A percentile compares a stretch with the other conserved stretches of the same genome.
Conservation (phyloP, 805 yeast species). For the Metschnikowia colocasiae region DNA sequence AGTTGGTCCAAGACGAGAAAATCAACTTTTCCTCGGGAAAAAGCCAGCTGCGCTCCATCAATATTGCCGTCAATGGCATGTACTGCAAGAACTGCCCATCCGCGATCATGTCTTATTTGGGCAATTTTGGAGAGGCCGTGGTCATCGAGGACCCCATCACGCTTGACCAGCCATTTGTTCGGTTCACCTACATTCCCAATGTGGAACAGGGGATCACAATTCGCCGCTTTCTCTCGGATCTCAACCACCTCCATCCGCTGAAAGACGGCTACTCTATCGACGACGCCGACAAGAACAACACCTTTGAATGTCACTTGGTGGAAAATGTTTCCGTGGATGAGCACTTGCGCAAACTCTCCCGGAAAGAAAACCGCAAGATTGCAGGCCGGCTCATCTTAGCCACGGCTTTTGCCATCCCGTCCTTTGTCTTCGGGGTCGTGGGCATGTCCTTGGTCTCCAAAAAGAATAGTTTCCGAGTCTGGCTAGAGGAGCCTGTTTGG, state of each 20-base stretch:
- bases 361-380: constrained; percentile 45
- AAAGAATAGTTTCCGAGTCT: constrained; percentile 39
- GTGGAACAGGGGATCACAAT: constrained; percentile 45
- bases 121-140: constrained; percentile 53
- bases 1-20: constrained; percentile 40
- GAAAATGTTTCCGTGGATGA: constrained; percentile 61
- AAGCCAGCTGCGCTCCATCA: constrained; percentile 52
- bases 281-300: constrained; percentile 19
- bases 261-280: constrained; percentile 18
- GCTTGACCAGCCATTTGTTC: constrained; percentile 52
- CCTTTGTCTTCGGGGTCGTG: constrained; percentile 66
- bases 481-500: constrained; percentile 63
- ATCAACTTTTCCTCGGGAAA: constrained; percentile 47
- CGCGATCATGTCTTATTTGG: constrained; percentile 45
- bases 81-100: constrained; percentile 69
- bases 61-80: constrained; percentile 61
- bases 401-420: constrained; percentile 56
- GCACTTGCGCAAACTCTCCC: constrained; percentile 49
- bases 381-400: constrained; percentile 47
- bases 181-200: constrained; percentile 62
- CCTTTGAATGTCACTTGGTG: constrained; percentile 50
- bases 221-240: constrained; percentile 49
- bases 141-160: constrained; percentile 55
- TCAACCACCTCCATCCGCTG: constrained; percentile 41
- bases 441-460: constrained; percentile 58